Conservation (phyloP, 257 asterid species). For the Nemophila menziesii region DNA sequence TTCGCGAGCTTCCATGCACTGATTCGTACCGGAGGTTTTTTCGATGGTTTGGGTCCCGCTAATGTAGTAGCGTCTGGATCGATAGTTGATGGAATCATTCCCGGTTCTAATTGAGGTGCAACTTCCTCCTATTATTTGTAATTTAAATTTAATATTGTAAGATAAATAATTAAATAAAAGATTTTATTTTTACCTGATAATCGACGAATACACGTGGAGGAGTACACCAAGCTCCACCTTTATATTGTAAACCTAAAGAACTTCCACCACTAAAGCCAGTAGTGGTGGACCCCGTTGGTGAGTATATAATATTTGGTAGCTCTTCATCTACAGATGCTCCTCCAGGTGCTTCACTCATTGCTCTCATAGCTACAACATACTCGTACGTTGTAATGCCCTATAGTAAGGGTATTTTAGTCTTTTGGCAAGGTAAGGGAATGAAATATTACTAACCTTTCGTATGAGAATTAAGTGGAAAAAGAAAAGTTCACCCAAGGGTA, state of each 20-base stretch:
- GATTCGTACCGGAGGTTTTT: conserved; percentile 56
- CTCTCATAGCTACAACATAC: conserved; percentile 96
- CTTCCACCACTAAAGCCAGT: conserved; percentile 98
- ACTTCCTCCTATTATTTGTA: conserved; percentile 99
- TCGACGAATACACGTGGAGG: conserved; percentile 98
- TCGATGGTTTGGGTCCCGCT: conserved; percentile 42
- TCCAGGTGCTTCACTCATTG: conserved; percentile 87
- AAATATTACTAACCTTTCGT: conserved; percentile 44
- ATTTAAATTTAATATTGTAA: too few species aligned
- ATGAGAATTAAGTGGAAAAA: conserved; percentile 94
- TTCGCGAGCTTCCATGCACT: conserved; percentile 99
- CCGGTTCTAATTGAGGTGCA: conserved; percentile 97
- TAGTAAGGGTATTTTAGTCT: not conserved
- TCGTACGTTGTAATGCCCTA: conserved; percentile 96
- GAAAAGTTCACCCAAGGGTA: conserved; percentile 95
- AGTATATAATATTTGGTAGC: conserved; percentile 49
- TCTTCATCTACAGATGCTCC: conserved; percentile 79
- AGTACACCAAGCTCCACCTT: conserved; percentile 99
- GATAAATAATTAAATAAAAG: too few species aligned
- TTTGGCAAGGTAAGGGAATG: too few species aligned
- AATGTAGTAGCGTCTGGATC: conserved; percentile 82
- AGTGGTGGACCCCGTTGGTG: conserved; percentile 89
- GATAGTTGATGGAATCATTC: conserved; percentile 87
- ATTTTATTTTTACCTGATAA: conserved; percentile 79
- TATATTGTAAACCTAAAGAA: conserved; percentile 91